Conservation (phyloP, 1,139 yeast species). For the Meyerozyma guilliermondii region DNA sequence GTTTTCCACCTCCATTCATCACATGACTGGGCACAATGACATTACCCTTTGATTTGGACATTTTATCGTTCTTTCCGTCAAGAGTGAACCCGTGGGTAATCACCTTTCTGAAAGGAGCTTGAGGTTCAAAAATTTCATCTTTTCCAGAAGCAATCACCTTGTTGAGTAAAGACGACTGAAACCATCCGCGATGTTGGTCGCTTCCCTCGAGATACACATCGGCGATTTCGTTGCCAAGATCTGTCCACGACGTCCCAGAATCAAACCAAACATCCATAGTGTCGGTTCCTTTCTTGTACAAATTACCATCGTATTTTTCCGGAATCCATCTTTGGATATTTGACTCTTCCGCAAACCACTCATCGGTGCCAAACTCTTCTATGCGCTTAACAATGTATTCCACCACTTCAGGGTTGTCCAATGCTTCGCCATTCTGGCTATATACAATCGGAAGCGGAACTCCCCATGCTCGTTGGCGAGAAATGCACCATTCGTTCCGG, state of each 20-base stretch:
- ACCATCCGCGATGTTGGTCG: slow-evolving; percentile 99
- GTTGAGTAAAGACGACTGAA: slow-evolving; percentile 86
- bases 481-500: slow-evolving; percentile 95
- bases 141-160: slow-evolving; percentile 53
- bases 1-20: slow-evolving; percentile 59
- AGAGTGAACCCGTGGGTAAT: slow-evolving; percentile 92
- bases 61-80: slow-evolving; percentile 80
- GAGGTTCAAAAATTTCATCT: slow-evolving; percentile 33
- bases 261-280: slow-evolving; percentile 99
- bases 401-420: slow-evolving; percentile 50
- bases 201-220: slow-evolving; percentile 90
- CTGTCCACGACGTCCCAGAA: slow-evolving; percentile 91
- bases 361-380: slow-evolving; percentile 59
- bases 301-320: slow-evolving; percentile 27
- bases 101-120: slow-evolving; percentile 65
- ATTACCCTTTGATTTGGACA: slow-evolving; percentile 93
- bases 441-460: slow-evolving; percentile 92
- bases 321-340: slow-evolving; percentile 75
- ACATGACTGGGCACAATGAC: slow-evolving; percentile 64
- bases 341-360: slow-evolving; percentile 65
- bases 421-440: slow-evolving; percentile 53
- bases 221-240: slow-evolving; percentile 51
- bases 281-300: slow-evolving; percentile 65
- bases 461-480: slow-evolving; percentile 98
- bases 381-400: slow-evolving; percentile 49